Evolutionary conservation across 106 monocot species (phyloP), one percentile per base, ranked within the genome.

Genomic region (Gastrodia elata): DNA sequence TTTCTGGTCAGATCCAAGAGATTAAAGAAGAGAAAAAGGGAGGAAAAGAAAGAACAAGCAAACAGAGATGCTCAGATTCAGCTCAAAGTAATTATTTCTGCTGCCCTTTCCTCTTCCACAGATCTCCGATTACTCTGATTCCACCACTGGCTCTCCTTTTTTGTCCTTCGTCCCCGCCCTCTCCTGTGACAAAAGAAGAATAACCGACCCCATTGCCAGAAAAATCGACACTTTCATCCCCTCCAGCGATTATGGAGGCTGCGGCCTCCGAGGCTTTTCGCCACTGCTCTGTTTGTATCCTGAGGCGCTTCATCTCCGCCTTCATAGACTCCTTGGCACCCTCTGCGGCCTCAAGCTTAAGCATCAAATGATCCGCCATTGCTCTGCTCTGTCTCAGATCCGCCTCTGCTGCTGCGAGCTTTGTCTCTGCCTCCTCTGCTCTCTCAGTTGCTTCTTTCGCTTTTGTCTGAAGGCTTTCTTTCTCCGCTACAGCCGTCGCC

Each of bases 181-280:
- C 1, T 22, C 52, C 52, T 4, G 20, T 52, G 20, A 52, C 7
- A 18, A 52, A 52, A 18, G 67, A 15, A 34, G 67, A 37, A 34
- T 30, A 61, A 0, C 26, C 10, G n/a, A 32, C 61, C 13, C 32
- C 61, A 32, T 61, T 32, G 32, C 8, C 8, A 0, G 13, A 8
- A 33, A 61, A 32, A 28, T 61, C 11, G 61, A 61, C 27, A 32
- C 30, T 61, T 3, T 35, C 68, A 6, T 37, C 76, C 0, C 43
- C 73, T 24, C 43, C 32, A 25, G 65, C 34, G 24, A 87, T 58
- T 24, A 72, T 76, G 13, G 83, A 80, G 1, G 83, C 83, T 1
- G 89, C 89, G 0, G 85, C 79, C 64, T 85, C 86, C 0, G 89
- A 85, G 0, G 89, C 89, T 79, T 89, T 89, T 68, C 77, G 68